Percentiles rank a stretch among this genome's conserved stretches.
These are phyloP conservation scores for Phylloporus sp. DNA, from an alignment of 768 basidiomycete genomes.

Conservation along the genomic window DNA sequence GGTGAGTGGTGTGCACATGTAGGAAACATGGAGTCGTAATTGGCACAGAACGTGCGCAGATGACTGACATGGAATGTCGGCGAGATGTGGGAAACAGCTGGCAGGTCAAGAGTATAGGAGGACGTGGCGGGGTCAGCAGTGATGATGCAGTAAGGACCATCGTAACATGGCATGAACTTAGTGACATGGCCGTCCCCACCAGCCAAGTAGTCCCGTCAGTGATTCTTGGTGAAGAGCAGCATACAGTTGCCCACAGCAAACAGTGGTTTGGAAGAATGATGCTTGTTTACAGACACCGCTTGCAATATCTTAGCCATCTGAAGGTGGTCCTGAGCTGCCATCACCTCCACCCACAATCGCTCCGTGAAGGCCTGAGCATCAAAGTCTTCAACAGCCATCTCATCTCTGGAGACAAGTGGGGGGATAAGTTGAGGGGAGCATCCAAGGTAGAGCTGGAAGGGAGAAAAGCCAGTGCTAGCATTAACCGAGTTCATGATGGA, in stretches of 20 bases:
- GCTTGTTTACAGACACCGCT: background rate
- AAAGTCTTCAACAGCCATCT: background rate
- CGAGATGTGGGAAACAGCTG: background rate
- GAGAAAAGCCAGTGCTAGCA: slow-evolving; percentile 28
- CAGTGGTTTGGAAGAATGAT: background rate
- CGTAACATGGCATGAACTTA: background rate
- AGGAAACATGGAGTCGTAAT: background rate
- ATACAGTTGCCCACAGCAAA: background rate
- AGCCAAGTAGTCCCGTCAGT: background rate
- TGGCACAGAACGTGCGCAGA: background rate
- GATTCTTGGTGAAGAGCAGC: background rate
- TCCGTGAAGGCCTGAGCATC: background rate
- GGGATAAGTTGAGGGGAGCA: slow-evolving; percentile 7
- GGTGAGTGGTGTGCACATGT: background rate
- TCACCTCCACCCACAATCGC: background rate
- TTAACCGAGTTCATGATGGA: slow-evolving; percentile 33
- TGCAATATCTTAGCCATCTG: background rate
- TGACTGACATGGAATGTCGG: too few species aligned
- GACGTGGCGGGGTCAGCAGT: background rate
- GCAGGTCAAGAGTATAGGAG: background rate
- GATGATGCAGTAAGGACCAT: background rate
- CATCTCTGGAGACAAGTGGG: background rate
- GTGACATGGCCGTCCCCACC: background rate
- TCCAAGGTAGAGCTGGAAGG: slow-evolving; percentile 30
- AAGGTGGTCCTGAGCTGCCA: background rate